Evolutionary conservation across 768 basidiomycete species (phyloP), one percentile per base, ranked within the genome.

Genomic region (Postia placenta): DNA sequence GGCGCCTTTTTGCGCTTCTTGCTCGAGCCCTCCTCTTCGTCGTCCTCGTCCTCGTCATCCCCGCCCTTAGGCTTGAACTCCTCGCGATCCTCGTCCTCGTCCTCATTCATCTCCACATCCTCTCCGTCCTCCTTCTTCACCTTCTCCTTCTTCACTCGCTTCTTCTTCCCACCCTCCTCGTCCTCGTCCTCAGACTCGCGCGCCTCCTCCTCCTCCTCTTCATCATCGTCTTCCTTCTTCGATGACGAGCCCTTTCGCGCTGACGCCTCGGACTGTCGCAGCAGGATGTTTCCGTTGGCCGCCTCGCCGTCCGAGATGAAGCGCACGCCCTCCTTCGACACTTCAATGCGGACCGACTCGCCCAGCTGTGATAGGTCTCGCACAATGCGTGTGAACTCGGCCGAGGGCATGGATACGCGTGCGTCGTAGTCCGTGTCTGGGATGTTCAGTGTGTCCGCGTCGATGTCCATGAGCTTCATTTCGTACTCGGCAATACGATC

Each of bases 381-480:
- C 42, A 95, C 92, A 63, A 99, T 97, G 45, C 94, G 83, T 23
- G 83, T 69, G 62, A 99, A 98, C 65, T 99, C 96, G 28, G 73
- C 51, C 0, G 92, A 80, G 6, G 88, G 79, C 81, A 99, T 83
- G 17, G 84, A 83, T 42, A 98, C 83, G 48, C 87, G 85, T 2
- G 92, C 91, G 60, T 98, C 95, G 67, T 98, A 99, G 43, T 94
- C 87, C 2, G 96, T 99, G 55, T 97, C 94, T 14, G 96, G 96
- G 61, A 98, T 98, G 42, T 87, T 86, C 45, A 98, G 85, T 39
- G 81, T 84, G 69, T 99, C 96, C 20, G 90, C 74, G 66, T 99
- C 95, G 62, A 99, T 99, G 61, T 98, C 95, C 95, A 99, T 97
- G 46, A 98, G 81, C 67, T 98, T 98, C 87, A 99, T 91, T 59